phyloP scores from a whole-genome alignment of 1,284 basidiomycete genomes.

The Ceratobasidium sp. region DNA sequence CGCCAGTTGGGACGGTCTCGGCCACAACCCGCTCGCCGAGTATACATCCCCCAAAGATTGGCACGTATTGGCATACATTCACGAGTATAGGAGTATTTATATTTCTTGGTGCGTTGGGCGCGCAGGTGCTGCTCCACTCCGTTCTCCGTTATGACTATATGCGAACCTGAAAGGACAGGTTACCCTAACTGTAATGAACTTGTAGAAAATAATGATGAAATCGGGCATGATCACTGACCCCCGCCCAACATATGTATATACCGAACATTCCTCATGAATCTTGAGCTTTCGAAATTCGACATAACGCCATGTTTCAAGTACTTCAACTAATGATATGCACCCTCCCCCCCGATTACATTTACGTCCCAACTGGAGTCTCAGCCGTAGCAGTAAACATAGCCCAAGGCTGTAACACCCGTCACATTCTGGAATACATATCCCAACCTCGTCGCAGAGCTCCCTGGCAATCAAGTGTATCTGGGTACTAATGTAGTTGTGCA shows the following conservation, averaged over 20 bases:
- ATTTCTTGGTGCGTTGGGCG: neutral
- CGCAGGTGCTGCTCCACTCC: neutral
- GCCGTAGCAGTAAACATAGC: neutral
- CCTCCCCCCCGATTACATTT: too few relatives aligned
- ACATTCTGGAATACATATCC: neutral
- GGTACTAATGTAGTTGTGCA: neutral
- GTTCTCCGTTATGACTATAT: conserved; percentile 8
- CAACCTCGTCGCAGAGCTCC: neutral
- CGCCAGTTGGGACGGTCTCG: conserved; percentile 66
- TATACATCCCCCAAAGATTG: conserved; percentile 10
- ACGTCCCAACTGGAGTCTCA: too few relatives aligned
- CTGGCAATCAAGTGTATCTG: neutral
- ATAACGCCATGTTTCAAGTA: too few relatives aligned
- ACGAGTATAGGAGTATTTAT: neutral
- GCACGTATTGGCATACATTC: neutral
- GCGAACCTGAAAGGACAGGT: neutral
- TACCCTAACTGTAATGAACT: too few relatives aligned
- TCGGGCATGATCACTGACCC: too few relatives aligned
- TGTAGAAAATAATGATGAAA: neutral
- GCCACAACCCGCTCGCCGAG: conserved; percentile 12
- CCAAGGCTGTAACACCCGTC: neutral
- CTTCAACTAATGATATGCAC: too few relatives aligned
- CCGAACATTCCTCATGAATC: too few relatives aligned
- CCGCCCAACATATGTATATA: too few relatives aligned
- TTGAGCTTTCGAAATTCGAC: too few relatives aligned